A percentile compares a stretch with the other conserved stretches of the same genome.
Conservation (phyloP, 1,284 basidiomycete genomes). For the Ceratobasidium sp. region DNA sequence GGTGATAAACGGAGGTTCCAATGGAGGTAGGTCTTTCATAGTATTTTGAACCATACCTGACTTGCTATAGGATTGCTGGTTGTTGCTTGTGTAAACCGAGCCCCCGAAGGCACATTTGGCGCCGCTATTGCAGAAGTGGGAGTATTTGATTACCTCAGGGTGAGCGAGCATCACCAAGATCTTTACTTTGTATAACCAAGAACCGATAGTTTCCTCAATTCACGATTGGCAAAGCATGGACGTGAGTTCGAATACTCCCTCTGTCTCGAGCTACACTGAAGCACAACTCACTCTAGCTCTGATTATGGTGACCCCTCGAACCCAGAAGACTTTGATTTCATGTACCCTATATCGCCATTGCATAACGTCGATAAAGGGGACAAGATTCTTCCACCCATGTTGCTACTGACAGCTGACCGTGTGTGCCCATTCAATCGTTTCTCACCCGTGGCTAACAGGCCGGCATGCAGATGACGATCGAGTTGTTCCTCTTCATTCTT, state of each 20-base stretch:
- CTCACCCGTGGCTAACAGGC: not conserved
- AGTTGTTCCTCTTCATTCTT: slow-evolving; percentile 81
- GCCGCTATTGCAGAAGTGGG: slow-evolving; percentile 83
- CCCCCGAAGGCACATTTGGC: slow-evolving; percentile 78
- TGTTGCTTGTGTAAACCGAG: slow-evolving; percentile 80
- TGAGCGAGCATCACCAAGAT: slow-evolving; percentile 47
- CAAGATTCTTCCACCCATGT: slow-evolving; percentile 67
- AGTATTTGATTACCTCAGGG: slow-evolving; percentile 82
- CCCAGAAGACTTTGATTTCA: slow-evolving; percentile 81
- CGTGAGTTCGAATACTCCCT: slow-evolving; percentile 40
- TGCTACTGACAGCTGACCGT: slow-evolving; percentile 82
- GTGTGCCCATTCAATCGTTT: slow-evolving; percentile 45
- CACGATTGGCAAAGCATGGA: slow-evolving; percentile 82
- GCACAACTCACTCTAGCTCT: slow-evolving; percentile 47
- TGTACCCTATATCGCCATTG: slow-evolving; percentile 76
- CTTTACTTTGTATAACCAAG: not conserved
- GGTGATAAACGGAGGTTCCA: slow-evolving; percentile 78
- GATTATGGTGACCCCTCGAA: slow-evolving; percentile 84
- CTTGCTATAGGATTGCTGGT: slow-evolving; percentile 68
- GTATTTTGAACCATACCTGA: not conserved
- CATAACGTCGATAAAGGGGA: slow-evolving; percentile 70
- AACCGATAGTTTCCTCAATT: slow-evolving; percentile 71
- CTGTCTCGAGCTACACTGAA: not conserved
- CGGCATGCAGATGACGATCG: slow-evolving; percentile 74
- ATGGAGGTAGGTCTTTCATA: slow-evolving; percentile 63